phyloP scores from a whole-genome alignment of 352 stramenopile genomes.

The Globisporangium apiculatum region DNA sequence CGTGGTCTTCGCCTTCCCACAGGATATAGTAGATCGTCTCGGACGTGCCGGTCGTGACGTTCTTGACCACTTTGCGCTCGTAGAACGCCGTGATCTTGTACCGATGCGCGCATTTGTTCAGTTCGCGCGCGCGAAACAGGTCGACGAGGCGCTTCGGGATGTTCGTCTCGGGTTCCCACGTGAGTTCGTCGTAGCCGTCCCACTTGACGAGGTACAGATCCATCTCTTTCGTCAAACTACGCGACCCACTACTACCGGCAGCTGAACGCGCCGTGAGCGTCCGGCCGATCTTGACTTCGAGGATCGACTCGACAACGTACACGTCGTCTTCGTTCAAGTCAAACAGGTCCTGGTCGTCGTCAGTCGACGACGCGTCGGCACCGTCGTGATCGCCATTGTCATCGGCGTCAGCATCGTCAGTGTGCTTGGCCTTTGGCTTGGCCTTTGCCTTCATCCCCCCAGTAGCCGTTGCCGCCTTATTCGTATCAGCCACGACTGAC shows the following conservation, averaged over 20 bases:
- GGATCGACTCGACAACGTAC: slow-evolving; percentile 63
- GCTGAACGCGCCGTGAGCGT: slow-evolving; percentile 11
- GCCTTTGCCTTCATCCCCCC: slow-evolving; percentile 2
- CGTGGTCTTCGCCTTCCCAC: slow-evolving; percentile 39
- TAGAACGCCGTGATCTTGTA: slow-evolving; percentile 53
- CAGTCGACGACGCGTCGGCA: slow-evolving; percentile 40
- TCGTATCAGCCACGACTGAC: not conserved
- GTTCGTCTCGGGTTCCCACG: slow-evolving; percentile 67
- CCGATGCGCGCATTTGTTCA: slow-evolving; percentile 31
- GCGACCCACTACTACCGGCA: slow-evolving; percentile 20
- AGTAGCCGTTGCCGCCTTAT: not conserved
- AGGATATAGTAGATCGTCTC: slow-evolving; percentile 71
- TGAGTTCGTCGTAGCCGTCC: slow-evolving; percentile 74
- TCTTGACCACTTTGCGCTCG: slow-evolving; percentile 46
- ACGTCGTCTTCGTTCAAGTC: slow-evolving; percentile 72
- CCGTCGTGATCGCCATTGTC: slow-evolving; percentile 15
- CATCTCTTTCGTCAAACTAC: slow-evolving; percentile 39
- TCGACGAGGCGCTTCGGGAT: slow-evolving; percentile 56
- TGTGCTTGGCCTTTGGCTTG: slow-evolving; percentile 1
- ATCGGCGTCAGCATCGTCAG: slow-evolving; percentile 4
- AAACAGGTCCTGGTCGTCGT: slow-evolving; percentile 58
- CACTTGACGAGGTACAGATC: slow-evolving; percentile 76
- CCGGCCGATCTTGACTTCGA: slow-evolving; percentile 57
- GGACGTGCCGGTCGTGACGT: slow-evolving; percentile 40
- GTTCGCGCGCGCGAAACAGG: slow-evolving; percentile 48